Evolutionary conservation across 1,284 basidiomycete genomes (phyloP), one percentile per base, ranked within the genome.

Genomic region (Rhodotorula sp.): DNA sequence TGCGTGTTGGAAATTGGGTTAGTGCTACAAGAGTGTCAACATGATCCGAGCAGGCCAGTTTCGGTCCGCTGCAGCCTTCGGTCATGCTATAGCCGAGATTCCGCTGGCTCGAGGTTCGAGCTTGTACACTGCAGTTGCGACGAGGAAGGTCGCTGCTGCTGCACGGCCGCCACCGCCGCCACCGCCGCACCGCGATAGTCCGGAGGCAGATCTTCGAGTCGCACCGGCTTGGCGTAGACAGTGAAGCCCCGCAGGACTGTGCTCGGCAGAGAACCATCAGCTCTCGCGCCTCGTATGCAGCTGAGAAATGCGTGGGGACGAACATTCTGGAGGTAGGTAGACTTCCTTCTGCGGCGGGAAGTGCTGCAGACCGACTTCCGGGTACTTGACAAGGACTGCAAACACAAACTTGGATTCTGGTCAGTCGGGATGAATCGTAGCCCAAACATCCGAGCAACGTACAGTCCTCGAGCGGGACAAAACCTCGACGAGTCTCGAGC

Each of bases 381-480:
- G 64, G 58, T 69, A 66, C 54, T 65, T 69, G 39, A 65, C 21
- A 5, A 74, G 58, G 58, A 64, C 72, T 73, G 59, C 18, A 12
- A 1, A 14, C 4, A 46, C 5, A 10, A 34, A 21, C 6, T 18
- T 16, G 54, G 10, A 51, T 16, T 16, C 34, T 5, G 16, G 43
- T 34, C 12, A 31, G 43, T 4, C n/a, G 10, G 31, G 21, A 29
- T 18, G 23, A 1, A 15, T 23, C 5, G 20, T 15, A 0, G 3
- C 8, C 14, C 5, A 15, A 31, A 14, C 43, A n/a, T 20, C n/a
- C 20, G 21, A 8, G 26, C 23, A 15, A 57, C 72, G 46, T 21
- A 71, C 69, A 74, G 26, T 74, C 73, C 39, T 71, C 73, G 69
- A 74, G 69, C 4, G 67, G 69, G 8, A 71, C 59, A 56, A 74